phyloP scores from a whole-genome alignment of 1,284 basidiomycete genomes.

The Wolfiporia cocos region DNA sequence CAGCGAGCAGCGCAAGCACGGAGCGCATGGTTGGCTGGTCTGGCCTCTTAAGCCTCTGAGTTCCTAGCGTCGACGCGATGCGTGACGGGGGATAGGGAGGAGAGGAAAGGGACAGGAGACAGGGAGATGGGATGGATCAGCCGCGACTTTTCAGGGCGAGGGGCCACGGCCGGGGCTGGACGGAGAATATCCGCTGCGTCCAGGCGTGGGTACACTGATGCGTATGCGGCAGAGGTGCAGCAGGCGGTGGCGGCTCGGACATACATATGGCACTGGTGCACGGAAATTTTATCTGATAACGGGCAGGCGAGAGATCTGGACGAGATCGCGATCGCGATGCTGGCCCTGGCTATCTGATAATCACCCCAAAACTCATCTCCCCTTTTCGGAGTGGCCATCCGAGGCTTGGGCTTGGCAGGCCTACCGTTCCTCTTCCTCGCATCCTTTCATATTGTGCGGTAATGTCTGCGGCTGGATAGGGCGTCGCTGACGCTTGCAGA shows the following conservation, averaged over 20 bases:
- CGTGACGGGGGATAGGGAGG: background rate
- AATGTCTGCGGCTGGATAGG: too few relatives aligned
- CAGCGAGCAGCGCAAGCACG: constrained; percentile 22
- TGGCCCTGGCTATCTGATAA: constrained; percentile 19
- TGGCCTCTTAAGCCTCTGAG: background rate
- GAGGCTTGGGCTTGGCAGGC: background rate
- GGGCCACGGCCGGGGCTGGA: background rate
- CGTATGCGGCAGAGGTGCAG: too few relatives aligned
- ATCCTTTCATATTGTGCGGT: too few relatives aligned
- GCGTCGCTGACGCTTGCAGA: too few relatives aligned
- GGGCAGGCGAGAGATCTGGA: constrained; percentile 2
- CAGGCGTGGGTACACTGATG: background rate
- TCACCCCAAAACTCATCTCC: constrained; percentile 1
- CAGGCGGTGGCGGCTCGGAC: too few relatives aligned
- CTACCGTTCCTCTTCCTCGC: too few relatives aligned
- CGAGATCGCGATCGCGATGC: constrained; percentile 8
- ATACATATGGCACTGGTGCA: background rate
- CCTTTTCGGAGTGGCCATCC: background rate
- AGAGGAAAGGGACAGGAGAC: background rate
- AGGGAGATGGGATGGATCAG: background rate
- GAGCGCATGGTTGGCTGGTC: constrained; percentile 19
- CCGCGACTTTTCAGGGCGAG: background rate
- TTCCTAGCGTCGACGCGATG: background rate
- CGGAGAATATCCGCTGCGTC: background rate
- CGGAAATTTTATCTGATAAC: constrained; percentile 26